Evolutionary conservation across 306 rosid species (phyloP).

Genomic region (Calophaca sinica): DNA sequence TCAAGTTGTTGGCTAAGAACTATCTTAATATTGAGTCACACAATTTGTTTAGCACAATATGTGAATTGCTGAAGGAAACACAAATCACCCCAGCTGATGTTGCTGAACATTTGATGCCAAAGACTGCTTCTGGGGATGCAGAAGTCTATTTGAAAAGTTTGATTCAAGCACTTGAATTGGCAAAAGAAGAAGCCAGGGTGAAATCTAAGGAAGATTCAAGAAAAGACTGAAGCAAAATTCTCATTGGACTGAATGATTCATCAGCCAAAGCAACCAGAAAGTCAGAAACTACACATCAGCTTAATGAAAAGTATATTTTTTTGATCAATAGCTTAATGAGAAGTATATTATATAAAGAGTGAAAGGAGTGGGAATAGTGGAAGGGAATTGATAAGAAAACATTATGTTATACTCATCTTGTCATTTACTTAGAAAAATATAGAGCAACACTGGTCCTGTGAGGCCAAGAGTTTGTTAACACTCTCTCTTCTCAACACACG

Average conservation of each 20-base stretch:
- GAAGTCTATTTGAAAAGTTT: conserved; percentile 50
- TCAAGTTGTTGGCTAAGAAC: conserved; percentile 69
- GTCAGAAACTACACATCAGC: conserved; percentile 7
- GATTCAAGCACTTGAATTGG: conserved; percentile 63
- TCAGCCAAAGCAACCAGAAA: conserved; percentile 19
- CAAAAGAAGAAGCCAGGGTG: conserved; percentile 42
- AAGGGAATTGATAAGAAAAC: conserved; percentile 14
- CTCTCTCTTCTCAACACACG: too few relatives aligned
- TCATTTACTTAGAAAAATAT: conserved; percentile 13
- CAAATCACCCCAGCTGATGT: conserved; percentile 83
- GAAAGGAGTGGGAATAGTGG: conserved; percentile 5
- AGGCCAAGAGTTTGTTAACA: not conserved
- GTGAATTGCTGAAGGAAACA: conserved; percentile 47
- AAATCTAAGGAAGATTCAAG: conserved; percentile 48
- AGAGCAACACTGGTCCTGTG: too few relatives aligned
- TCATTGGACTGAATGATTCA: conserved; percentile 20
- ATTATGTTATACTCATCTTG: not conserved
- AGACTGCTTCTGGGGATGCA: conserved; percentile 46
- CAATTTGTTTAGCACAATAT: conserved; percentile 48
- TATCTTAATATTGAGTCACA: conserved; percentile 64
- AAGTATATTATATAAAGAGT: not conserved
- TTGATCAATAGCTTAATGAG: conserved; percentile 22
- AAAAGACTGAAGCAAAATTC: conserved; percentile 26
- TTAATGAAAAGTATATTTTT: not conserved
- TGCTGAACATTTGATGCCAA: conserved; percentile 90